phyloP scores from a whole-genome alignment of 371 early-diverging fungal species.

The Rhizoclosmatium hyalinum region DNA sequence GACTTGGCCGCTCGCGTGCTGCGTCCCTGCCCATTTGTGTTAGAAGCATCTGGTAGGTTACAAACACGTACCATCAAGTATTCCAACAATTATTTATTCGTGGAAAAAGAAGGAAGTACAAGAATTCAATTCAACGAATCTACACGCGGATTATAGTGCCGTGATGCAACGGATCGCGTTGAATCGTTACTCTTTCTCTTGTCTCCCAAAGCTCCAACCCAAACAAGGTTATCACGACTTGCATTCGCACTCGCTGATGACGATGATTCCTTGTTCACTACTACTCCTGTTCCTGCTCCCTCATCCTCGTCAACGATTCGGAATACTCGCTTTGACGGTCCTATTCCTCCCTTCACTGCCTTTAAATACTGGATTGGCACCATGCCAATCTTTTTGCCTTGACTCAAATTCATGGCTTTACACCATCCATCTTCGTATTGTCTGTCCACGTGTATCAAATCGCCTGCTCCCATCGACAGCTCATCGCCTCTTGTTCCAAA shows the following conservation, averaged over 20 bases:
- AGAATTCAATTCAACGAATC: neutral
- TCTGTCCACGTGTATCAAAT: slow-evolving; percentile 21
- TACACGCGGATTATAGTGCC: neutral
- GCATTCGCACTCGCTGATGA: neutral
- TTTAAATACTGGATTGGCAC: slow-evolving; percentile 24
- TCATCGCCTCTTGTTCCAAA: slow-evolving; percentile 22
- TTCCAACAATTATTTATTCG: neutral
- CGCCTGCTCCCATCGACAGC: slow-evolving; percentile 25
- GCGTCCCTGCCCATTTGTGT: too few relatives aligned
- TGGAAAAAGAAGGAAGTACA: neutral
- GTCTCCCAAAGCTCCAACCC: slow-evolving; percentile 15
- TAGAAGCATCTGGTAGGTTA: too few relatives aligned
- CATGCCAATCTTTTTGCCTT: slow-evolving; percentile 30
- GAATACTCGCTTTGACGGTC: slow-evolving; percentile 12
- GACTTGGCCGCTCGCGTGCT: too few relatives aligned
- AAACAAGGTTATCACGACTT: neutral
- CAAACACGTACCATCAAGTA: neutral
- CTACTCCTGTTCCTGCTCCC: neutral
- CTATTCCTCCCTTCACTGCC: slow-evolving; percentile 20
- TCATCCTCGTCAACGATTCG: slow-evolving; percentile 21
- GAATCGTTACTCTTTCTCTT: slow-evolving; percentile 17
- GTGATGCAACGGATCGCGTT: neutral
- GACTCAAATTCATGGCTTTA: slow-evolving; percentile 28
- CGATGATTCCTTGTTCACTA: neutral
- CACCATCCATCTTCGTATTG: slow-evolving; percentile 33